Base-by-base conservation (phyloP, 495 filamentous ascomycete genomes). In the Aspergillus sclerotioniger region DNA sequence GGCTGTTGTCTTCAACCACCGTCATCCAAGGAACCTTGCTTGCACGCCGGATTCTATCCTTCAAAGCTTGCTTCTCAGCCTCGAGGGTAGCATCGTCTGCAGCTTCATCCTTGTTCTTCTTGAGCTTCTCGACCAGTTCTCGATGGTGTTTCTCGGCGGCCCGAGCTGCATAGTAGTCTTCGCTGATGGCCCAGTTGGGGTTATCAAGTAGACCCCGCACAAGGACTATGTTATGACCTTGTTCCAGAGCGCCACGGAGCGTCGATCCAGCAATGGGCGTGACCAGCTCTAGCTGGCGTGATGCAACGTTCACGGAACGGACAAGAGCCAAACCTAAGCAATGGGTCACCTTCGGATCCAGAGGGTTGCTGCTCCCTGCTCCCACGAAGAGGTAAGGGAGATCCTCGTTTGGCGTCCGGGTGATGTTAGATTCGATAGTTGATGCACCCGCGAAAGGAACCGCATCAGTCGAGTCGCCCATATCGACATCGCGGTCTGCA, bases 291-390 rank as follows among this genome's bases (percentile, higher is more conserved):
- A 85, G 56, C 31, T 66, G 66, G 8, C 68, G 68, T 3, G 69
- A 61, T 8, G 58, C 33, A 6, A 57, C 53, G 62, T 84, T 68
- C n/a, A 84, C 70, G 4, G 70, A 73, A 7, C 77, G 77, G 8
- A 84, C 66, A 17, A 83, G 59, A n/a, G 80, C 82, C 29, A 84
- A 67, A 8, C 82, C 82, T 7, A 83, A 67, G 47, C 71, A 78
- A 25, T 71, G 71, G 7, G 74, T 78, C 15, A 75, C 62, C 19
- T 67, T 68, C 9, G 80, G 79, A 51, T 78, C 68, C 8, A 79
- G 64, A 1, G 75, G 75, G 8, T 61, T 71, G 60, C 65, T 70
- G 57, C 66, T 74, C 17, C 75, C 75, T 5, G 71, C 60, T 12
- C 66, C 71, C 48, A 70, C 49, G 49, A 74, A 72, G 45, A 83